Percentiles rank a stretch among this genome's conserved stretches.
These are phyloP conservation scores for Lepidium campestre DNA, from an alignment of 441 rosid species.

Conservation along the genomic window DNA sequence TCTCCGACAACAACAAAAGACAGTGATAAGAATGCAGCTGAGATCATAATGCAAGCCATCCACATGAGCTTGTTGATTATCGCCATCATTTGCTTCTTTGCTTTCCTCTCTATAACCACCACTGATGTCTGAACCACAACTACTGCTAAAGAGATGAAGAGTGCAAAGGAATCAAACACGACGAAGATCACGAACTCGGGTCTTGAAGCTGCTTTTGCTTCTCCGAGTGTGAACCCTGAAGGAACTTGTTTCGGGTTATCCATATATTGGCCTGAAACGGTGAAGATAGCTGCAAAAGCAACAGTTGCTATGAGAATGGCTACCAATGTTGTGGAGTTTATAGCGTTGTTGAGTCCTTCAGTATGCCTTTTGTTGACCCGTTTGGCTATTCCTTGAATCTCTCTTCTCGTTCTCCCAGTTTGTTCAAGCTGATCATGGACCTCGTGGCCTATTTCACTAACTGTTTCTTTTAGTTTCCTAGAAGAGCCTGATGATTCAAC, in stretches of 20 bases:
- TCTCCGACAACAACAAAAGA: conserved; percentile 76
- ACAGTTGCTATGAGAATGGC: conserved; percentile 89
- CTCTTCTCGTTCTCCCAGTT: conserved; percentile 67
- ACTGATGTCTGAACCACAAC: conserved; percentile 95
- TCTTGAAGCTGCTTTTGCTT: conserved; percentile 55
- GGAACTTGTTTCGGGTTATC: conserved; percentile 42
- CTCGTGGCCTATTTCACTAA: conserved; percentile 87
- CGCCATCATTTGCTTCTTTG: conserved; percentile 92
- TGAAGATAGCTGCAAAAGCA: conserved; percentile 89
- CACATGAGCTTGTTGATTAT: conserved; percentile 90
- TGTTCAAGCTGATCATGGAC: conserved; percentile 88
- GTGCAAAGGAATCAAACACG: conserved; percentile 75
- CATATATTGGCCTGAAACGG: conserved; percentile 73
- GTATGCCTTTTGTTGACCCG: conserved; percentile 70
- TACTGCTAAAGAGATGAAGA: conserved; percentile 85
- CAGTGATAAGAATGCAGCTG: conserved; percentile 71
- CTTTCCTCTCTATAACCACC: conserved; percentile 80
- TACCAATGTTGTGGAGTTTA: conserved; percentile 82
- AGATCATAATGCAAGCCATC: conserved; percentile 76
- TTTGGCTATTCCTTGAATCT: conserved; percentile 77
- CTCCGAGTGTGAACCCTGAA: conserved; percentile 48
- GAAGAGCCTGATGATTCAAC: conserved; percentile 35
- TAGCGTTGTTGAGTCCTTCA: conserved; percentile 91
- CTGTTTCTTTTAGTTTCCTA: conserved; percentile 70
- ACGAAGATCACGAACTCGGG: conserved; percentile 69